A percentile compares a stretch with the other conserved stretches of the same genome.
Evolutionary conservation across 768 basidiomycete genomes (phyloP).

Genomic region (Austroboletus festivus): DNA sequence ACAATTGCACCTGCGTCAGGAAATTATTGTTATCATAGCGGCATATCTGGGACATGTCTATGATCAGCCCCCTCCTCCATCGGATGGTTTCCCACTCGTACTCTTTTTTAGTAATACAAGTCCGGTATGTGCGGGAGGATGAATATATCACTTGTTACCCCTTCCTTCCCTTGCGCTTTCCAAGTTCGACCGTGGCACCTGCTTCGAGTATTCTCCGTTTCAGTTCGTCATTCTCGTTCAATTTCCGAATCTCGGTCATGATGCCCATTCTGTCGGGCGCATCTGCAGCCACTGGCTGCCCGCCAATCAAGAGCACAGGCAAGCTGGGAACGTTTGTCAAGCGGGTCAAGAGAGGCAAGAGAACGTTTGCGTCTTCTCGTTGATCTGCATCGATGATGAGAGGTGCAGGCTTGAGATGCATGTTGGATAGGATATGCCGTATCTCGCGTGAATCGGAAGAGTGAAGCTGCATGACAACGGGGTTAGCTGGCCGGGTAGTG

Average conservation of each 20-base stretch:
- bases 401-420: slow-evolving; percentile 60
- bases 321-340: slow-evolving; percentile 54
- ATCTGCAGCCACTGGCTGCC: slow-evolving; percentile 47
- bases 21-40: too few species aligned
- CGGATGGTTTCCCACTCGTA: too few species aligned
- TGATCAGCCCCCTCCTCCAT: too few species aligned
- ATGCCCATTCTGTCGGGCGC: slow-evolving; percentile 11
- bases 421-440: slow-evolving; percentile 51
- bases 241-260: slow-evolving; percentile 48
- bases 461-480: slow-evolving; percentile 42
- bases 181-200: slow-evolving; percentile 54
- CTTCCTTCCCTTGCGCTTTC: slow-evolving; percentile 53
- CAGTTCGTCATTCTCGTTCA: slow-evolving; percentile 52
- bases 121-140: not conserved
- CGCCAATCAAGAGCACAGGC: slow-evolving; percentile 69
- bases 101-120: too few species aligned
- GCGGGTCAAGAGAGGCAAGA: slow-evolving; percentile 59
- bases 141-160: slow-evolving; percentile 3
- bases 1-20: too few species aligned
- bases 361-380: slow-evolving; percentile 65
- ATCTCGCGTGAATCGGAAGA: slow-evolving; percentile 66
- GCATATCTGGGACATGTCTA: too few species aligned
- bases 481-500: slow-evolving; percentile 3
- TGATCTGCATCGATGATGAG: slow-evolving; percentile 70
- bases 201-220: slow-evolving; percentile 47